These are phyloP conservation scores for Aquilaria sinensis DNA, from an alignment of 345 rosid genomes.

Conservation along the genomic window DNA sequence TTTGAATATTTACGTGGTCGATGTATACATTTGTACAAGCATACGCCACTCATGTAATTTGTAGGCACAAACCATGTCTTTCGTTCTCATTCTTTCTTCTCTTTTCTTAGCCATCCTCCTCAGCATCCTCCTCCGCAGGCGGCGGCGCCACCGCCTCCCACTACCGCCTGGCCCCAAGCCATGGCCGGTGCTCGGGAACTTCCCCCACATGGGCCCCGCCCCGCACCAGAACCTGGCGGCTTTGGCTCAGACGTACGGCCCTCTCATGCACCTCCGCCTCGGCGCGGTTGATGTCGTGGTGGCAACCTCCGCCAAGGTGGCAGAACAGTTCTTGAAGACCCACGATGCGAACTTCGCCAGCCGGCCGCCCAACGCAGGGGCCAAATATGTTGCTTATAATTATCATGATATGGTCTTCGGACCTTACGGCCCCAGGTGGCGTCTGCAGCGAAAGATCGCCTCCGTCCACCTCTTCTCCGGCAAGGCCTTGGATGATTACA, in stretches of 20 bases:
- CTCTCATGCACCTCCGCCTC: slow-evolving; percentile 68
- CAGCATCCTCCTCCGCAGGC: slow-evolving; percentile 19
- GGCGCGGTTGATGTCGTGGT: slow-evolving; percentile 76
- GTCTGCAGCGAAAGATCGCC: slow-evolving; percentile 74
- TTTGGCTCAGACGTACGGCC: slow-evolving; percentile 61
- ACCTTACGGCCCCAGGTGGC: slow-evolving; percentile 88
- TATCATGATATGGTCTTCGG: slow-evolving; percentile 92
- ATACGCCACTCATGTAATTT: not conserved
- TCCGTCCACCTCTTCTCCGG: slow-evolving; percentile 79
- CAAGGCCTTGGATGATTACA: slow-evolving; percentile 78
- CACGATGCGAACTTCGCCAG: slow-evolving; percentile 84
- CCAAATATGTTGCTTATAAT: slow-evolving; percentile 78
- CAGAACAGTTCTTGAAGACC: slow-evolving; percentile 64
- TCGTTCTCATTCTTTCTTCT: slow-evolving; percentile 3
- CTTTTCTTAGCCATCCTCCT: slow-evolving; percentile 13
- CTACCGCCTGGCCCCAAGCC: slow-evolving; percentile 93
- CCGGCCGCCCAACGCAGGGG: slow-evolving; percentile 94
- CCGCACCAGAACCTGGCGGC: slow-evolving; percentile 72
- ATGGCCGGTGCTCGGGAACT: slow-evolving; percentile 87
- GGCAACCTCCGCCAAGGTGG: slow-evolving; percentile 79
- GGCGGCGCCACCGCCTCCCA: slow-evolving; percentile 12
- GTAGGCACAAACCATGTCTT: not conserved
- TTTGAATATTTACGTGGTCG: too few species aligned
- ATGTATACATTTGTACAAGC: too few species aligned
- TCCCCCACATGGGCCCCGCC: slow-evolving; percentile 69